Conservation (phyloP, 2,329 filamentous ascomycete genomes). For the Neopestalotiopsis sp. region DNA sequence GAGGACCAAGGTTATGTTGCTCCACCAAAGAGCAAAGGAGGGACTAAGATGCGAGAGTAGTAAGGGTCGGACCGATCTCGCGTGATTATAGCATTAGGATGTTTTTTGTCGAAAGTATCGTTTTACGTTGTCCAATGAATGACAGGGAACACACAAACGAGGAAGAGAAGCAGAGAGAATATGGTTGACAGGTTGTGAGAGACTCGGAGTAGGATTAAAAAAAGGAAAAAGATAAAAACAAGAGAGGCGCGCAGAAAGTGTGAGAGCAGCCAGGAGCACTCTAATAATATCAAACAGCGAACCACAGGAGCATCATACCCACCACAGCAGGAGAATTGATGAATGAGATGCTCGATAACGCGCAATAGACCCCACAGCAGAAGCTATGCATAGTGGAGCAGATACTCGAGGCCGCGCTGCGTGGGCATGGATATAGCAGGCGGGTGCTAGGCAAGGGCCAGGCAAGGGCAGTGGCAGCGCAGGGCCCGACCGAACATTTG, state of each 20-base stretch:
- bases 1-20: background rate
- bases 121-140: background rate
- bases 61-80: background rate
- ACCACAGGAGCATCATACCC: conserved; percentile 10
- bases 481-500: background rate
- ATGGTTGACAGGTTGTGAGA: background rate
- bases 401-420: conserved; percentile 2
- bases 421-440: conserved; percentile 3
- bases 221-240: background rate
- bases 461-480: too few relatives aligned
- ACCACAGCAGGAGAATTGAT: background rate
- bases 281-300: conserved; percentile 11
- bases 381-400: conserved; percentile 10
- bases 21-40: background rate
- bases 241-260: background rate
- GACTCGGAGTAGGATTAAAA: background rate
- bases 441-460: background rate
- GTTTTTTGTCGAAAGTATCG: background rate
- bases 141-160: background rate
- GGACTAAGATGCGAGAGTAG: background rate
- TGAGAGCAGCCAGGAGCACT: background rate
- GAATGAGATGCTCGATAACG: conserved; percentile 9
- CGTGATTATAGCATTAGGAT: background rate
- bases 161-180: background rate
- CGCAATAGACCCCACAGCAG: conserved; percentile 4